Base-by-base conservation (phyloP, 2,329 filamentous ascomycete genomes). In the Calycina herbarum region DNA sequence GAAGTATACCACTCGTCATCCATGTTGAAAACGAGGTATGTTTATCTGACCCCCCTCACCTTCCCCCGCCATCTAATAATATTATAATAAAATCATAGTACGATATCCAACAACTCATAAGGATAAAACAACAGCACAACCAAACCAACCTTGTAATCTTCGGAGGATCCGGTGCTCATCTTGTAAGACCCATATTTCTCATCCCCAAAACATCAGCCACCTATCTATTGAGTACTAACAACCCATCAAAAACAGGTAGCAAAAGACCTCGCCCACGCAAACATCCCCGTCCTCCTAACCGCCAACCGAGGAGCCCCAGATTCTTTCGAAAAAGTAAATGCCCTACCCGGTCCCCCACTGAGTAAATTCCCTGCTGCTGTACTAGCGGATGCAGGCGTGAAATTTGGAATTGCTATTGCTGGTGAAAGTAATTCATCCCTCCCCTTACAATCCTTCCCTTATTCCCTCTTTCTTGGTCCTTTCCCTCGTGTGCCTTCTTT, bases 281-380 rank as follows among this genome's bases (percentile, higher is more conserved):
- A 73, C 17, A 78, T 82, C 31, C 77, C 80, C 2, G 72, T 81
- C n/a, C 80, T 83, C 29, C 73, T 82, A 2, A 78, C 78, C n/a
- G 75, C 73, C 15, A 76, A 75, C 51, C 77, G 78, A 2, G 73
- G 75, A 1, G 77, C 71, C 5, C 75, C 76, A 0, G 72, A 75
- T 48, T 64, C 51, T 15, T 82, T 78, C 72, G 76, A 79, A 6
- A 77, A 76, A 51, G 75, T 74, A 11, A 75, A 79, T 56, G 73
- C 75, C 2, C 73, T 82, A 0, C 72, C 78, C 0, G 81, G 81
- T 0, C 80, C 80, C 3, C 81, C 81, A 2, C 74, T 83, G 3
- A 78, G 74, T 4, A 74, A 71, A 35, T 79, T 76, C 51, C 73
- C 79, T 1, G 78, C 79, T 1, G 75, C 77, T 10, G 73, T 79